Percentiles rank a stretch among this genome's conserved stretches.
Conservation (phyloP, 1,139 yeast genomes). For the Blastobotrys malaysiensis region DNA sequence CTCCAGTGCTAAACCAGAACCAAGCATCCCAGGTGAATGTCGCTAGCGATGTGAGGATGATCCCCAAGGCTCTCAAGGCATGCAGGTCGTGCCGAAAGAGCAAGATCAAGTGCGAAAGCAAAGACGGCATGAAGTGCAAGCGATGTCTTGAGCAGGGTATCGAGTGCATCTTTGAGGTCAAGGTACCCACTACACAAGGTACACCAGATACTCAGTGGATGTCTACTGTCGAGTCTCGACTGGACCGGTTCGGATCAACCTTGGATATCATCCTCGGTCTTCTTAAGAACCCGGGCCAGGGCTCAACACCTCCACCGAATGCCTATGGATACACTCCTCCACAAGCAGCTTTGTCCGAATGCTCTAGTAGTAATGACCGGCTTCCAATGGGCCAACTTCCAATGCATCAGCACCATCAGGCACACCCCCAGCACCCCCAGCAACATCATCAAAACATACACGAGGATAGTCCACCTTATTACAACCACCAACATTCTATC, state of each 20-base stretch:
- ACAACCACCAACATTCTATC: background rate
- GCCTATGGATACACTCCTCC: background rate
- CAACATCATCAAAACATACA: background rate
- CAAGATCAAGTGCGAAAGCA: constrained; percentile 56
- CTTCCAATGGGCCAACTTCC: background rate
- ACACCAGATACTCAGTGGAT: constrained; percentile 39
- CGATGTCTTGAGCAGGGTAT: constrained; percentile 50
- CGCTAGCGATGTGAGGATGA: constrained; percentile 9
- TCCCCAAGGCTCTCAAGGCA: constrained; percentile 42
- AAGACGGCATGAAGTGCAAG: constrained; percentile 46
- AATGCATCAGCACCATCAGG: background rate
- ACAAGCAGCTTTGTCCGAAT: background rate
- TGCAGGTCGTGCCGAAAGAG: constrained; percentile 60
- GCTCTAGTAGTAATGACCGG: background rate
- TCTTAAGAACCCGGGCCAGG: constrained; percentile 21
- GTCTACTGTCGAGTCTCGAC: constrained; percentile 41
- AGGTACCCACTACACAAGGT: constrained; percentile 40
- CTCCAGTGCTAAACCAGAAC: background rate
- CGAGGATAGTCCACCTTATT: background rate
- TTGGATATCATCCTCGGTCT: constrained; percentile 33
- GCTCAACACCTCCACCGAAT: background rate
- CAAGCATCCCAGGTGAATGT: constrained; percentile 16
- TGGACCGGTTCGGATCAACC: constrained; percentile 44
- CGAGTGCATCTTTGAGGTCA: constrained; percentile 54
- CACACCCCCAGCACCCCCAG: background rate